phyloP scores from a whole-genome alignment of 2,329 filamentous ascomycete species.

The Nemania bipapillata region DNA sequence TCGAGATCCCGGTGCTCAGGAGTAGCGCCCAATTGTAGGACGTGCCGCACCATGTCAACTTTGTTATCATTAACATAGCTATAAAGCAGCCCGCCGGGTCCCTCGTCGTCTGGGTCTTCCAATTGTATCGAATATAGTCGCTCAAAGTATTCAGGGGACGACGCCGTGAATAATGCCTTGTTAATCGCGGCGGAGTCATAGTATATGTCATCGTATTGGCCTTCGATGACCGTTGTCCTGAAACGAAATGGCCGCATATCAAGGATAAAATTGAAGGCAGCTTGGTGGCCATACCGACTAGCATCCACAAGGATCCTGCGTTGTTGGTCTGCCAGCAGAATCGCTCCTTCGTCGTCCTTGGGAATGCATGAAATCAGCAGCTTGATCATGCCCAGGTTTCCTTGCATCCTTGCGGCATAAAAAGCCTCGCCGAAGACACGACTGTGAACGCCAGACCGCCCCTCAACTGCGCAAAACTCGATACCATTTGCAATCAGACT shows the following conservation, averaged over 20 bases:
- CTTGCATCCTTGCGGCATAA: background rate
- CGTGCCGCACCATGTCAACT: too few relatives aligned
- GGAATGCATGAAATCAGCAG: constrained; percentile 3
- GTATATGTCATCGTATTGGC: background rate
- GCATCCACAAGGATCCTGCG: background rate
- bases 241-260: background rate
- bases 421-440: background rate
- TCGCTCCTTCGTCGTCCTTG: background rate
- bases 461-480: background rate
- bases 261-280: constrained; percentile 11
- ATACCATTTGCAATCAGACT: background rate
- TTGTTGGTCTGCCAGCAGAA: background rate
- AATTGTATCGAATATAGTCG: too few relatives aligned
- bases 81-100: too few relatives aligned
- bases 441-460: background rate
- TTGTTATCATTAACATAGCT: too few relatives aligned
- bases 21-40: background rate
- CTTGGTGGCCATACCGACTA: background rate
- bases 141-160: too few relatives aligned
- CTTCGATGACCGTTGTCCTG: too few relatives aligned
- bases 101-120: too few relatives aligned
- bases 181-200: too few relatives aligned
- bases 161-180: too few relatives aligned
- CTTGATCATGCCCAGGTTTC: constrained; percentile 9
- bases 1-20: too few relatives aligned